Conservation (phyloP, 192 early-diverging fungal species). For the Gaertneriomyces semiglobifer region DNA sequence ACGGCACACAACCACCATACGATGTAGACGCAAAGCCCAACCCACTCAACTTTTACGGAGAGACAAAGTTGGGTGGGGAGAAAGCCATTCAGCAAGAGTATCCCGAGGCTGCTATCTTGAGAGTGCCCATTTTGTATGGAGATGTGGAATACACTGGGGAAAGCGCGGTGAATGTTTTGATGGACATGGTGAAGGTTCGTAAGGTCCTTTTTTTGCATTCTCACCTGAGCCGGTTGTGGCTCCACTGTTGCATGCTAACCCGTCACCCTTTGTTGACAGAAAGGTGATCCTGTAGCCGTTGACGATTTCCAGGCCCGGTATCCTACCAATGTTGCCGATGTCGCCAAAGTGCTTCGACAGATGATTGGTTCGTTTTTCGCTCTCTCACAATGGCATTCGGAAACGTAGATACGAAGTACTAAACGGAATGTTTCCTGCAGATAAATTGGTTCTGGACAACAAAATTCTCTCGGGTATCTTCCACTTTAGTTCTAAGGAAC, state of each 20-base stretch:
- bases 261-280: constrained; percentile 26
- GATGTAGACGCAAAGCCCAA: constrained; percentile 62
- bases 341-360: constrained; percentile 66
- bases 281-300: constrained; percentile 45
- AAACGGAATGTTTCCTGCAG: background rate
- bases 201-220: background rate
- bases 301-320: constrained; percentile 70
- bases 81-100: constrained; percentile 53
- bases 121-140: constrained; percentile 79
- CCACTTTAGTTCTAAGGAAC: constrained; percentile 62
- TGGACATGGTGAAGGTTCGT: constrained; percentile 60
- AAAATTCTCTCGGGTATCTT: constrained; percentile 49
- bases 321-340: constrained; percentile 78
- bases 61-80: constrained; percentile 76
- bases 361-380: constrained; percentile 44
- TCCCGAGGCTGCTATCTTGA: constrained; percentile 61
- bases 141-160: constrained; percentile 61
- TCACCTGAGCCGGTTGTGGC: background rate
- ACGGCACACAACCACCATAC: constrained; percentile 78
- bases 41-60: constrained; percentile 81
- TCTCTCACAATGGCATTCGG: constrained; percentile 28
- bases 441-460: constrained; percentile 4
- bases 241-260: background rate
- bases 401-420: constrained; percentile 6
- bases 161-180: constrained; percentile 71